Evolutionary conservation across 441 rosid genomes (phyloP).

Genomic region (Eruca vesicaria): DNA sequence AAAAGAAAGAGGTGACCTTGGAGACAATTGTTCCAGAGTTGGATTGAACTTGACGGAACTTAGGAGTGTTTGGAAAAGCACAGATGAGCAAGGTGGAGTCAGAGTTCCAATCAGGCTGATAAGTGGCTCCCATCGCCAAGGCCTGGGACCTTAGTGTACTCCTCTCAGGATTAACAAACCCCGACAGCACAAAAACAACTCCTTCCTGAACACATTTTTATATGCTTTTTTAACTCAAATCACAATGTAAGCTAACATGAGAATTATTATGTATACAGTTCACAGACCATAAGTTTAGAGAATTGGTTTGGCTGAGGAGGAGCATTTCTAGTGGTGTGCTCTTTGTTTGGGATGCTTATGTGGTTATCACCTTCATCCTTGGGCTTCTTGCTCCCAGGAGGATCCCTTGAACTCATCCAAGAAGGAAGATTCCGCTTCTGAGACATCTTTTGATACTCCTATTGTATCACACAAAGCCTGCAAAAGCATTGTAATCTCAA

Average conservation of each 20-base stretch:
- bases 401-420: conserved; percentile 67
- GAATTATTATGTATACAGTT: background rate
- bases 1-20: conserved; percentile 48
- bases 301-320: conserved; percentile 21
- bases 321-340: conserved; percentile 16
- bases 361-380: conserved; percentile 30
- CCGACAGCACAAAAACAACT: conserved; percentile 80
- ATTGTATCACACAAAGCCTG: too few species aligned
- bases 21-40: conserved; percentile 77
- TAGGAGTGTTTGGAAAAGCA: conserved; percentile 90
- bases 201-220: conserved; percentile 61
- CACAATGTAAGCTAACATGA: conserved; percentile 12
- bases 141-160: conserved; percentile 78
- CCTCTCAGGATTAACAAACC: conserved; percentile 92
- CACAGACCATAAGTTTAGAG: conserved; percentile 64
- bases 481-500: too few species aligned
- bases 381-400: conserved; percentile 31
- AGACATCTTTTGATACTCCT: conserved; percentile 18
- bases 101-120: conserved; percentile 81
- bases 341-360: conserved; percentile 11
- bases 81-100: conserved; percentile 79
- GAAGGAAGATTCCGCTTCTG: conserved; percentile 77
- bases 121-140: conserved; percentile 87
- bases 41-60: conserved; percentile 83
- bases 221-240: background rate